Base-by-base conservation (phyloP, 2,329 filamentous ascomycete species). In the Basipetospora chlamydospora region DNA sequence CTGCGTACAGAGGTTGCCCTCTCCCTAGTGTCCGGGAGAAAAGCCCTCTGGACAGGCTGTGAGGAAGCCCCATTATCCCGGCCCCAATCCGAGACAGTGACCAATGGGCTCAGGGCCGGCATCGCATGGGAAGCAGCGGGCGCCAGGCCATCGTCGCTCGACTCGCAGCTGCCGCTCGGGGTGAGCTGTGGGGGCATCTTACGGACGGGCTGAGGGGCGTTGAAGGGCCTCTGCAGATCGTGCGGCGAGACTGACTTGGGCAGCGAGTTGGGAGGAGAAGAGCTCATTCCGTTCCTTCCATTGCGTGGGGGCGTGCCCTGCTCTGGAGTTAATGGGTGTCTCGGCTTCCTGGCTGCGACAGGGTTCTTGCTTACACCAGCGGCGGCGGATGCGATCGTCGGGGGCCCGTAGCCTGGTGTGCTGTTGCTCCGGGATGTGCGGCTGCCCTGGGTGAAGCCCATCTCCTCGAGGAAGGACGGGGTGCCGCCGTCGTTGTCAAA, bases 31-130 rank as follows among this genome's bases (percentile, higher is more conserved):
- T 30, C 28, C 12, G 28, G n/a, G 10, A 55, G 51, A 23, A 66
- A 58, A 6, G 52, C 47, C 11, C 58, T 57, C 41, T 65, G 62
- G 25, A 60, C 43, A 6, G 57, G 51, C 34, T 59, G 59, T 22
- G 35, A 23, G 18, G 17, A 10, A 58, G 46, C 1, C 53, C 51
- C 49, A 28, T 52, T 57, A 38, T 59, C 66, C 41, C 57, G 60
- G 31, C 62, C 67, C 65, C 66, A 74, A 42, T 69, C 55, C 1
- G 70, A 74, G 33, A 74, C 66, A 5, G 63, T 71, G 15, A 75
- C 66, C 20, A 61, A 61, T 6, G 70, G 70, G 46, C 70, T 73
- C 41, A 60, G 62, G 15, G 54, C 49, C 22, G 57, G 50, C 61
- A 67, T 68, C 37, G 56, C 46, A 22, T 15, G n/a, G 3, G 18